A percentile compares a stretch with the other conserved stretches of the same genome.
These are phyloP conservation scores for Eimeria maxima DNA, from an alignment of 169 alveolate species.

Conservation along the genomic window DNA sequence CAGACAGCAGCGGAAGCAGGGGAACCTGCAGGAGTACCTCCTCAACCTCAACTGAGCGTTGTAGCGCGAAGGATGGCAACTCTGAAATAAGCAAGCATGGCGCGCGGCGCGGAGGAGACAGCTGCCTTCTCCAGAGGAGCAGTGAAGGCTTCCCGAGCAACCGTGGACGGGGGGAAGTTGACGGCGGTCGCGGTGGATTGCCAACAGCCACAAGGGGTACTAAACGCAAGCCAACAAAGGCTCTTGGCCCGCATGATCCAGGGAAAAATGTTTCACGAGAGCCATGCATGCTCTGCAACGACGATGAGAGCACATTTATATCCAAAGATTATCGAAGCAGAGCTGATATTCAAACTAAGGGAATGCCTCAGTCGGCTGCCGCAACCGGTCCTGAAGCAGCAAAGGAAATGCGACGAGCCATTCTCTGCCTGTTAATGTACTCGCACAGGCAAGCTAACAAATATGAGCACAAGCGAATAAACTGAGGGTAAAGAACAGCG, in stretches of 20 bases:
- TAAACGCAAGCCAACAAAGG: neutral
- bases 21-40: constrained; percentile 42
- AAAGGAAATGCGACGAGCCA: constrained; percentile 81
- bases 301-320: neutral
- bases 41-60: neutral
- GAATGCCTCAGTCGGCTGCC: constrained; percentile 50
- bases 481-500: neutral
- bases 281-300: neutral
- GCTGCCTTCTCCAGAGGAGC: constrained; percentile 1
- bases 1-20: constrained; percentile 61
- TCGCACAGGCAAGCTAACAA: constrained; percentile 77
- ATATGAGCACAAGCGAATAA: neutral
- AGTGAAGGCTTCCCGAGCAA: neutral
- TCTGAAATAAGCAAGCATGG: neutral
- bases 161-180: neutral
- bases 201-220: neutral
- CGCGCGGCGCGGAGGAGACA: neutral
- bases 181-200: neutral
- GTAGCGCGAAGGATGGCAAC: neutral
- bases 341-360: neutral
- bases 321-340: neutral
- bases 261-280: neutral
- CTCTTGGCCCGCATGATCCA: neutral
- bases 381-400: constrained; percentile 72
- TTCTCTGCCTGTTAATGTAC: constrained; percentile 79